Evolutionary conservation across 192 early-diverging fungal genomes (phyloP).

Genomic region (Dispira simplex): DNA sequence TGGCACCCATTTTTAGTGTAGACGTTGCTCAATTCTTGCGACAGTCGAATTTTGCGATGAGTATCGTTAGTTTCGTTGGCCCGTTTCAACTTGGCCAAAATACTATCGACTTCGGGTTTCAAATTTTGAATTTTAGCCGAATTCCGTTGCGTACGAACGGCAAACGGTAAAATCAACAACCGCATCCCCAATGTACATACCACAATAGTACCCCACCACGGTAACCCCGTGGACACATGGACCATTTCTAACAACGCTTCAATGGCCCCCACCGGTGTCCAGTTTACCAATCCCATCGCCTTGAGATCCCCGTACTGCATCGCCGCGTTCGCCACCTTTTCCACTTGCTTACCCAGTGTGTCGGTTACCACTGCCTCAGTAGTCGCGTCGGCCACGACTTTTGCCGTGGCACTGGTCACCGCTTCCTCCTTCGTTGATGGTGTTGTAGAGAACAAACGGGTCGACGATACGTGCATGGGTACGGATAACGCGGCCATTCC

Average conservation of each 20-base stretch:
- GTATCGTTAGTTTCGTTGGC: constrained; percentile 42
- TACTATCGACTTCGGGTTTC: constrained; percentile 48
- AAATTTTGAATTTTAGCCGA: constrained; percentile 49
- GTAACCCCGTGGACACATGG: constrained; percentile 68
- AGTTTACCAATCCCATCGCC: constrained; percentile 58
- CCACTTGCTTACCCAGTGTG: background rate
- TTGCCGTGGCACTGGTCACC: background rate
- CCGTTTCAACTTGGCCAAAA: constrained; percentile 45
- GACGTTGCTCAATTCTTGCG: constrained; percentile 37
- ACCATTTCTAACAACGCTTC: constrained; percentile 62
- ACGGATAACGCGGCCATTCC: too few species aligned
- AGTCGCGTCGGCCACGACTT: background rate
- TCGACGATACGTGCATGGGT: too few species aligned
- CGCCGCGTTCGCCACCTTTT: constrained; percentile 27
- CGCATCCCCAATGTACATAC: constrained; percentile 50
- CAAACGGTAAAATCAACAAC: constrained; percentile 49
- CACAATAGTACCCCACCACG: constrained; percentile 90
- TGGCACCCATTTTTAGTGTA: constrained; percentile 47
- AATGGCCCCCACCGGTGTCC: constrained; percentile 49
- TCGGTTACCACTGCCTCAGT: background rate
- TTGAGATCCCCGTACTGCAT: constrained; percentile 78
- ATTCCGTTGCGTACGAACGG: constrained; percentile 54
- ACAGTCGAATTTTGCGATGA: constrained; percentile 25
- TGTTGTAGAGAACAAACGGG: background rate
- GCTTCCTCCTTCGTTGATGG: background rate